These are phyloP conservation scores for Nitzschia sp. DNA, from an alignment of 108 stramenopile genomes.

Conservation along the genomic window DNA sequence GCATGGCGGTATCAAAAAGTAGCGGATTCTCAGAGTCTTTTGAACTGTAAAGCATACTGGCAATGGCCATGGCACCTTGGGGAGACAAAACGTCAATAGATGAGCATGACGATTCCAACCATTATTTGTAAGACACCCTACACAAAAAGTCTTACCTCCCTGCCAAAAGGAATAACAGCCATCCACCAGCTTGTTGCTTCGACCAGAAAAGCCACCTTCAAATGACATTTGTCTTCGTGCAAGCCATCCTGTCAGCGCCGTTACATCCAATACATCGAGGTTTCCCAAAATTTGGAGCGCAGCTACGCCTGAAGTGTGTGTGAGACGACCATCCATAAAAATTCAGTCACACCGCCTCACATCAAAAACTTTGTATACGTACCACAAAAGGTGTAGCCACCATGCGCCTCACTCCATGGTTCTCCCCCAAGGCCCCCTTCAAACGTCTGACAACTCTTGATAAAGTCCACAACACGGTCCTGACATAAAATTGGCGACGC, in stretches of 20 bases:
- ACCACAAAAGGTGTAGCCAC: constrained; percentile 99
- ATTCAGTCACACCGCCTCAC: too few relatives aligned
- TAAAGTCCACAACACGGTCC: constrained; percentile 45
- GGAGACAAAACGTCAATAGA: not conserved
- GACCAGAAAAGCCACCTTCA: constrained; percentile 97
- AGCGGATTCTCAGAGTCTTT: constrained; percentile 2
- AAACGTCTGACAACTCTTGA: constrained; percentile 91
- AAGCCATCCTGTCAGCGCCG: constrained; percentile 82
- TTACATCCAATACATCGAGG: constrained; percentile 48
- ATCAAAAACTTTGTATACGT: too few relatives aligned
- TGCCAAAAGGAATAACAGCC: constrained; percentile 99
- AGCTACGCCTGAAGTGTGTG: too few relatives aligned
- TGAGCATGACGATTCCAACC: too few relatives aligned
- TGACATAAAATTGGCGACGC: constrained; percentile 47
- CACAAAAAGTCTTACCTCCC: constrained; percentile 84
- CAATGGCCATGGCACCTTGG: constrained; percentile 28
- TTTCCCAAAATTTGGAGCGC: constrained; percentile 28
- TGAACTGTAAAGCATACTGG: constrained; percentile 10
- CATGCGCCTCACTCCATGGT: constrained; percentile 95
- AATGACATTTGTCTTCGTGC: constrained; percentile 81
- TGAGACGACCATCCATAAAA: too few relatives aligned
- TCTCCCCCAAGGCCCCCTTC: constrained; percentile 99
- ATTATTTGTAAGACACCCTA: too few relatives aligned
- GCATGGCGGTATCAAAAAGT: constrained; percentile 69
- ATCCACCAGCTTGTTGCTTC: constrained; percentile 98